Percentiles rank a stretch among this genome's conserved stretches.
Conservation (phyloP, 306 rosid species). For the Lathyrus sativus region DNA sequence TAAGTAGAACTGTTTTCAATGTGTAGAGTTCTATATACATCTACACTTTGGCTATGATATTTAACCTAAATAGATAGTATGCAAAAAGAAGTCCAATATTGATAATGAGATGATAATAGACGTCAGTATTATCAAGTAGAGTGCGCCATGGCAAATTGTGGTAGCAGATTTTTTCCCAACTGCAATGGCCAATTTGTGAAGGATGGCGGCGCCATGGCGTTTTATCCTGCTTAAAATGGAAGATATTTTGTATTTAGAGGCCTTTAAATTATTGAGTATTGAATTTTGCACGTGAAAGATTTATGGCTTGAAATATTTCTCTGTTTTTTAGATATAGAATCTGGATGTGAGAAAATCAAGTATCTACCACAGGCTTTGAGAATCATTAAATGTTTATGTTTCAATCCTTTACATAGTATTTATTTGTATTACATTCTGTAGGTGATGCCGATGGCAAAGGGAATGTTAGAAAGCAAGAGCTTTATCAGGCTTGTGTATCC, state of each 20-base stretch:
- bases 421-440: constrained; percentile 39
- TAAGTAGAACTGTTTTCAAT: background rate
- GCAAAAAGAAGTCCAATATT: background rate
- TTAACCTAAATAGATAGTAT: constrained; percentile 14
- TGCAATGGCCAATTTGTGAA: background rate
- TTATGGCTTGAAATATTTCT: too few relatives aligned
- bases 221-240: background rate
- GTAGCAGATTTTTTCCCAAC: background rate
- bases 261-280: too few relatives aligned
- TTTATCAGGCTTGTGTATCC: constrained; percentile 72
- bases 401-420: background rate
- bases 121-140: background rate
- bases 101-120: constrained; percentile 9
- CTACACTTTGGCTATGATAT: constrained; percentile 25
- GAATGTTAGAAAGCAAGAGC: constrained; percentile 68
- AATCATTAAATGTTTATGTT: constrained; percentile 27
- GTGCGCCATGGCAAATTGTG: background rate
- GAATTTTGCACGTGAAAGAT: too few relatives aligned
- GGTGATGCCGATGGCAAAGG: constrained; percentile 88
- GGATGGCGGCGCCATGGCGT: background rate
- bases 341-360: too few relatives aligned
- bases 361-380: background rate
- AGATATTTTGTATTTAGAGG: background rate
- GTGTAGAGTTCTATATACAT: background rate
- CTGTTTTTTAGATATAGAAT: too few relatives aligned